Base-by-base conservation (phyloP, 805 yeast species). In the Kodamaea restingae region DNA sequence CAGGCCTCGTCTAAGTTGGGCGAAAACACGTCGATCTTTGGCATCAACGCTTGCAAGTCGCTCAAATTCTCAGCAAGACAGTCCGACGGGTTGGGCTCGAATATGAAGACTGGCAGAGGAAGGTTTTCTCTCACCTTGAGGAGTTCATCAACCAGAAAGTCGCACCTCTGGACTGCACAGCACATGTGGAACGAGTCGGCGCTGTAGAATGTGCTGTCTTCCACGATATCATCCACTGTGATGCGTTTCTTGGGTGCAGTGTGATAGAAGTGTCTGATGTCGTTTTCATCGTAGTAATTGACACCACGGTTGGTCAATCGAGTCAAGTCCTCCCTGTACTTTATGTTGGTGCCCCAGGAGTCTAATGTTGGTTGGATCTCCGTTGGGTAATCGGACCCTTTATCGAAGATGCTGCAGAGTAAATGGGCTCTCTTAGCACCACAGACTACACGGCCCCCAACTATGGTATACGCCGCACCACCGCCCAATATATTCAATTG, bases 1-100 rank as follows among this genome's bases (percentile, higher is more conserved):
- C 90, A 84, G 0, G 88, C 90, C 59, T 90, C 97, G 30, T 82
- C 81, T 6, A 88, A 78, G 57, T 90, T 90, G 0, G 98, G 98
- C 1, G 95, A 76, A 21, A 90, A 67, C 0, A 86, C 70, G 38
- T 78, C 78, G 2, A 84, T 68, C 4, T 63, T 45, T 7, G 60
- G 53, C 12, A 83, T 55, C 6, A 74, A 62, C 2, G 52, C 52
- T 0, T 59, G 52, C 27, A 78, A 58, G 3, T 22, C 33, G 1
- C 24, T 37, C 18, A 49, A 49, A 41, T 76, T 70, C 24, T 70
- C 80, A 2, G 78, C 73, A 0, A 52, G 56, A 56, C 95, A 86
- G 15, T 74, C 74, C 42, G 80, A 84, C 1, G 97, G 97, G 6
- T 84, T 75, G 0, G 97, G 96, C 59, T 90, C 98, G 81, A 88